A percentile compares a stretch with the other conserved stretches of the same genome.
Conservation (phyloP, 1,139 yeast genomes). For the Pichia terricola region DNA sequence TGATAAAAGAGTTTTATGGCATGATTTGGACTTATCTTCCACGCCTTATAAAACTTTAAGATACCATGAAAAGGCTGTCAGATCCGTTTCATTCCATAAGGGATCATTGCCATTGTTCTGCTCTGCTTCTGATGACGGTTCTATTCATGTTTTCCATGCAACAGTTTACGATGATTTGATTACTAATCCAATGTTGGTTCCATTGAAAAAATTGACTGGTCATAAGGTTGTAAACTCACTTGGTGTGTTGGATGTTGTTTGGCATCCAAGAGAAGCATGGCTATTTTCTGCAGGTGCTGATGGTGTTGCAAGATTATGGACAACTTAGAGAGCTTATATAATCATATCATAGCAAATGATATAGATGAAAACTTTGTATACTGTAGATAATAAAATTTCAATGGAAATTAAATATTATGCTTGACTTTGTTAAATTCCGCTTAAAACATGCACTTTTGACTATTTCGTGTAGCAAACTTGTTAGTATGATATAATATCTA, state of each 20-base stretch:
- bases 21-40: conserved; percentile 79
- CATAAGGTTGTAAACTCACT: conserved; percentile 71
- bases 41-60: conserved; percentile 94
- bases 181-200: conserved; percentile 93
- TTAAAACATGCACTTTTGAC: too few relatives aligned
- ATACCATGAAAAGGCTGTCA: conserved; percentile 90
- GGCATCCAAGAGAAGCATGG: conserved; percentile 99
- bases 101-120: conserved; percentile 82
- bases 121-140: conserved; percentile 94
- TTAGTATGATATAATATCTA: too few relatives aligned
- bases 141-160: conserved; percentile 90
- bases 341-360: conserved; percentile 42
- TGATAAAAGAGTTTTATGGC: conserved; percentile 96
- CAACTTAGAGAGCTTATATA: too few relatives aligned
- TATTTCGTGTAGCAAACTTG: too few relatives aligned
- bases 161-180: conserved; percentile 92
- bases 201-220: conserved; percentile 90
- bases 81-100: conserved; percentile 81
- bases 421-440: too few relatives aligned
- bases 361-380: too few relatives aligned
- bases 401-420: too few relatives aligned
- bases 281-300: conserved; percentile 97
- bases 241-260: conserved; percentile 81
- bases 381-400: not conserved
- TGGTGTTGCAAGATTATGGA: conserved; percentile 94